These are phyloP conservation scores for Solidago caesia DNA, from an alignment of 129 eudicot species.

Conservation along the genomic window DNA sequence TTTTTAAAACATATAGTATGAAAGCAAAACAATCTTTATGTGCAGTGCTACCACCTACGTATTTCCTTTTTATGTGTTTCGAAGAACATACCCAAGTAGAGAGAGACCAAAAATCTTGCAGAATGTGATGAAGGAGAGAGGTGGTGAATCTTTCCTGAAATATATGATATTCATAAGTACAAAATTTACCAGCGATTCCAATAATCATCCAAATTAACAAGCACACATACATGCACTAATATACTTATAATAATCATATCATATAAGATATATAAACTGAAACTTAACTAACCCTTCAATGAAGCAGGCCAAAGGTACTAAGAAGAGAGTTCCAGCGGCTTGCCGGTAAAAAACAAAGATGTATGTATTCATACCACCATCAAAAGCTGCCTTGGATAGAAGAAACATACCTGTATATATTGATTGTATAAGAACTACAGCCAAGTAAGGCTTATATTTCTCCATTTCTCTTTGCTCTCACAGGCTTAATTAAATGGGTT, in stretches of 20 bases:
- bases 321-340: conserved; percentile 59
- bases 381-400: conserved; percentile 63
- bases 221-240: not conserved
- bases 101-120: conserved; percentile 68
- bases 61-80: not conserved
- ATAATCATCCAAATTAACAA: not conserved
- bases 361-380: conserved; percentile 66
- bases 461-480: conserved; percentile 32
- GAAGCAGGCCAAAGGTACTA: conserved; percentile 49
- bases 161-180: not conserved
- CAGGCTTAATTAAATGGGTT: not conserved
- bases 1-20: too few species aligned
- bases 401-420: conserved; percentile 72
- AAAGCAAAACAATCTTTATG: too few species aligned
- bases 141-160: conserved; percentile 60
- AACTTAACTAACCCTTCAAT: conserved; percentile 38
- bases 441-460: conserved; percentile 36
- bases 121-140: conserved; percentile 46
- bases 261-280: not conserved
- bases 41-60: too few species aligned
- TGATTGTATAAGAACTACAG: conserved; percentile 40
- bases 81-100: conserved; percentile 52
- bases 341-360: conserved; percentile 81
- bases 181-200: not conserved
- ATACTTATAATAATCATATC: not conserved